Conservation (phyloP, 768 basidiomycete genomes). For the Phylloporus arenicola region DNA sequence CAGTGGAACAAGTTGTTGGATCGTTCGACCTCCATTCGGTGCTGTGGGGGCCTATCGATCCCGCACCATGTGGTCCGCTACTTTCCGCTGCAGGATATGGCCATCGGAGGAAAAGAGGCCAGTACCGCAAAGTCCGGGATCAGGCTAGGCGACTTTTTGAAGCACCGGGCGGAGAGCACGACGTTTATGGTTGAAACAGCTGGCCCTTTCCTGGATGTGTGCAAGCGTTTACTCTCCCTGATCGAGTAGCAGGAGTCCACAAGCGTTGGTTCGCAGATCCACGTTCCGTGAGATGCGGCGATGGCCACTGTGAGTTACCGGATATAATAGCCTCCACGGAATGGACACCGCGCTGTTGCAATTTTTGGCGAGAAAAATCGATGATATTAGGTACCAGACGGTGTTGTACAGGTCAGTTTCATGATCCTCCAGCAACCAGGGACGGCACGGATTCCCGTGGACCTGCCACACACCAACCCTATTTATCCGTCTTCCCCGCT, state of each 20-base stretch:
- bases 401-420: slow-evolving; percentile 10
- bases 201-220: not conserved
- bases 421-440: slow-evolving; percentile 8
- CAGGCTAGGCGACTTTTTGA: slow-evolving; percentile 3
- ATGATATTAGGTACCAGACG: slow-evolving; percentile 15
- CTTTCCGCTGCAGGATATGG: slow-evolving; percentile 14
- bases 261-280: slow-evolving; percentile 12
- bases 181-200: slow-evolving; percentile 14
- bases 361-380: not conserved
- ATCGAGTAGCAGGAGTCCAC: slow-evolving; percentile 8
- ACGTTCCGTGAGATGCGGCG: slow-evolving; percentile 21
- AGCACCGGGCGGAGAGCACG: slow-evolving; percentile 6
- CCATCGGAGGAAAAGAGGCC: not conserved
- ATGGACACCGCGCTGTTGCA: not conserved
- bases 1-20: not conserved
- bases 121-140: slow-evolving; percentile 28
- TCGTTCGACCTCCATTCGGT: not conserved
- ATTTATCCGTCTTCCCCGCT: slow-evolving; percentile 30
- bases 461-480: slow-evolving; percentile 25
- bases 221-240: not conserved
- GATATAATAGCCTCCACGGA: slow-evolving; percentile 6
- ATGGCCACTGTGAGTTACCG: slow-evolving; percentile 14
- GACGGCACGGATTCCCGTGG: slow-evolving; percentile 12
- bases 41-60: slow-evolving; percentile 11
- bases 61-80: slow-evolving; percentile 18